Base-by-base conservation (phyloP, 306 rosid genomes). In the Pterocarpus macrocarpus region DNA sequence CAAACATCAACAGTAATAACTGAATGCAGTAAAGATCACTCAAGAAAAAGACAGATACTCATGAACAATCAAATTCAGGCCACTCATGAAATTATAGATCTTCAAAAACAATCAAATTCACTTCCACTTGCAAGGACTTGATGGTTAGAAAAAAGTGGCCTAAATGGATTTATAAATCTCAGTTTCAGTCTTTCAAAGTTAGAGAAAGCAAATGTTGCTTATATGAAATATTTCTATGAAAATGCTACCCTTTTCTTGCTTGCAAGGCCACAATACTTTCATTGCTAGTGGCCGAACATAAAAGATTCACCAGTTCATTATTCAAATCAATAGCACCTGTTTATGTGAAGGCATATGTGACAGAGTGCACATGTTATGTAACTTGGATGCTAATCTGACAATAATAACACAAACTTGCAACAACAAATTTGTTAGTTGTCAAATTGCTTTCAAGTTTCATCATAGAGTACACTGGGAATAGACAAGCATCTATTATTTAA, bases 291-390 rank as follows among this genome's bases (percentile, higher is more conserved):
- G 17, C 15, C 59, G 64, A 76, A 65, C 64, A 59, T 5, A 75
- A 56, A 71, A 47, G 2, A 15, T 59, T 72, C 35, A 41, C 59
- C 73, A 59, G 58, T 57, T 39, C 76, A 59, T 71, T 38, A 68
- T 80, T 62, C 72, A 85, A 58, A 79, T 43, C 49, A 69, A 83
- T 34, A 66, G 84, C 47, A 84, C 99, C 99, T 96, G 99, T 85
- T 96, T 96, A 87, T 87, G 97, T 22, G 91, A 94, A 77, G 99
- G 99, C 99, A 96, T 93, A 83, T 93, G 92, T 63, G 98, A 90
- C 38, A 96, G 97, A 59, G 99, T 96, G 70, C 98, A 98, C 98
- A 96, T 93, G 81, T 96, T 96, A 81, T 93, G 98, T 67, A 96
- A 85, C 85, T 98, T 89, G 85, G 93, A 98, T 36, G 98, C 99